Conservation (phyloP, 495 filamentous ascomycete genomes). For the Hypoxylon intermedium region DNA sequence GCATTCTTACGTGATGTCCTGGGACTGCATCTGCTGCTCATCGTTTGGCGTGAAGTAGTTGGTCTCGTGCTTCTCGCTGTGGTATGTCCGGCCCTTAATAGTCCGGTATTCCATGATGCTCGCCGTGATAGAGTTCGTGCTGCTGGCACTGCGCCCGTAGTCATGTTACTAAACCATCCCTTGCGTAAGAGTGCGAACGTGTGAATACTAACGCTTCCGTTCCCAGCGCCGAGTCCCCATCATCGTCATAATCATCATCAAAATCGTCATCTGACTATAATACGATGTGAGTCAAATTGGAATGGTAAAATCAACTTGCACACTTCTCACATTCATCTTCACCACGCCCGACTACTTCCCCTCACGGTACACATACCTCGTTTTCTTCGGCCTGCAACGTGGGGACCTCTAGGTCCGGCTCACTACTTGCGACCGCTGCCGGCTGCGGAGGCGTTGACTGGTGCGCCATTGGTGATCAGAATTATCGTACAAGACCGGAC, state of each 20-base stretch:
- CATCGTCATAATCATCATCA: background rate
- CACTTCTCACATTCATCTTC: too few species aligned
- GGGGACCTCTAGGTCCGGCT: background rate
- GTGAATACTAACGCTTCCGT: slow-evolving; percentile 39
- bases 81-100: slow-evolving; percentile 50
- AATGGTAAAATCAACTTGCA: background rate
- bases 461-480: background rate
- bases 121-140: slow-evolving; percentile 54
- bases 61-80: slow-evolving; percentile 42
- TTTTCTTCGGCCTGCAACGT: background rate
- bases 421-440: background rate
- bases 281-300: background rate
- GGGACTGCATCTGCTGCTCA: slow-evolving; percentile 43
- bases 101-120: slow-evolving; percentile 56
- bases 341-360: too few species aligned
- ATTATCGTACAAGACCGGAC: background rate
- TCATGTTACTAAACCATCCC: background rate
- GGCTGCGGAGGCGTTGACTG: background rate
- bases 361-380: background rate
- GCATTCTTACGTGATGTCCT: slow-evolving; percentile 40
- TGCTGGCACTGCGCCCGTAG: slow-evolving; percentile 26
- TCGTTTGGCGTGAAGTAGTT: slow-evolving; percentile 42
- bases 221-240: slow-evolving; percentile 40
- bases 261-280: background rate
- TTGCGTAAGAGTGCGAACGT: background rate